phyloP scores from a whole-genome alignment of 2,329 filamentous ascomycete genomes.

The Paramyrothecium sp. region DNA sequence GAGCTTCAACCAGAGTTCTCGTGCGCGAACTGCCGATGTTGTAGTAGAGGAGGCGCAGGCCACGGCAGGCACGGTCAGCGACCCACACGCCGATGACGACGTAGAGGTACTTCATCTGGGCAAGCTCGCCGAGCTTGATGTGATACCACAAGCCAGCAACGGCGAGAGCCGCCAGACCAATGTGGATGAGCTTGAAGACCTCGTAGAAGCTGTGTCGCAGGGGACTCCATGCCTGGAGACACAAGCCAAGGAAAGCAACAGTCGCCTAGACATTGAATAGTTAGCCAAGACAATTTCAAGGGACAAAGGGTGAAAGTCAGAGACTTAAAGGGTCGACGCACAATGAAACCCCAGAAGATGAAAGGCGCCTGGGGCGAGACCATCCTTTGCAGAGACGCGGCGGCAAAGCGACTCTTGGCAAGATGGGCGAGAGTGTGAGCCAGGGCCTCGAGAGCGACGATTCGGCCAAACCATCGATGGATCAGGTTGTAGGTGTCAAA shows the following conservation, averaged over 20 bases:
- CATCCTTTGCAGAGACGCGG: background rate
- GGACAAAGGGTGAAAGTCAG: background rate
- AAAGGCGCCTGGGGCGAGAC: constrained; percentile 32
- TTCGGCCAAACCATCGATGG: constrained; percentile 78
- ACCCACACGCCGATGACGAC: constrained; percentile 66
- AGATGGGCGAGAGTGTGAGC: constrained; percentile 64
- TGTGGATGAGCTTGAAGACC: constrained; percentile 72
- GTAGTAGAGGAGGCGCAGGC: constrained; percentile 60
- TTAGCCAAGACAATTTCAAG: constrained; percentile 6
- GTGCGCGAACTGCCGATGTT: constrained; percentile 68
- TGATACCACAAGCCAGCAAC: constrained; percentile 69
- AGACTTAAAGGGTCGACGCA: constrained; percentile 34
- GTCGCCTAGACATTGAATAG: constrained; percentile 41
- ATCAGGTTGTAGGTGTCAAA: constrained; percentile 83
- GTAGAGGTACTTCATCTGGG: constrained; percentile 59
- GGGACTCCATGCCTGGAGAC: constrained; percentile 68
- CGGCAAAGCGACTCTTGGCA: constrained; percentile 42
- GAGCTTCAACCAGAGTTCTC: constrained; percentile 68
- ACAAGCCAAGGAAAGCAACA: constrained; percentile 59
- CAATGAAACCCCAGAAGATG: constrained; percentile 63
- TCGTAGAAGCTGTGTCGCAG: constrained; percentile 79
- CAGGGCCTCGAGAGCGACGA: constrained; percentile 68
- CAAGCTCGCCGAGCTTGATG: constrained; percentile 51
- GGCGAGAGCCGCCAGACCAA: constrained; percentile 57
- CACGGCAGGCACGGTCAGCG: constrained; percentile 59